Percentiles rank a stretch among this genome's conserved stretches.
phyloP scores from a whole-genome alignment of 768 basidiomycete species.

The Pleurotus pulmonarius region DNA sequence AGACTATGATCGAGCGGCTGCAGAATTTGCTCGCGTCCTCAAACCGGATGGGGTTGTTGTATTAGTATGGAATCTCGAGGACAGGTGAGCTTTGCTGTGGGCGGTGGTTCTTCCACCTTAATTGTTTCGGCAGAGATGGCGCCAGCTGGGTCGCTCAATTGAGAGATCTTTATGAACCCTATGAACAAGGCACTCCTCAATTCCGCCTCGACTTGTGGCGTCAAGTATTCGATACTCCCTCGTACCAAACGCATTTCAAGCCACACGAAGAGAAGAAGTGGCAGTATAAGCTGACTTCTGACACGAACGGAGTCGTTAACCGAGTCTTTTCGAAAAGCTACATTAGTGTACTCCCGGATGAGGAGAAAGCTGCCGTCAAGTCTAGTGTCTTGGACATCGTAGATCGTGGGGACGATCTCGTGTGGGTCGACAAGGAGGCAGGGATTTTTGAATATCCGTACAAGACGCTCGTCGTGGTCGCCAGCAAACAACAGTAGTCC shows the following conservation, averaged over 20 bases:
- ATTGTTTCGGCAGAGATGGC: conserved; percentile 34
- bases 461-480: conserved; percentile 54
- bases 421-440: conserved; percentile 71
- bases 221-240: conserved; percentile 55
- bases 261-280: conserved; percentile 55
- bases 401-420: conserved; percentile 52
- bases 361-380: conserved; percentile 52
- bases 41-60: conserved; percentile 69
- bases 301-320: conserved; percentile 54
- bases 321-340: conserved; percentile 85
- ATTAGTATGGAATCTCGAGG: conserved; percentile 91
- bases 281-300: conserved; percentile 48
- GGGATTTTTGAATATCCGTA: conserved; percentile 84
- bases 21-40: conserved; percentile 78
- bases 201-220: conserved; percentile 79
- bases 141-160: conserved; percentile 75
- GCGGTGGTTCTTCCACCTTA: background rate
- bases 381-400: conserved; percentile 53
- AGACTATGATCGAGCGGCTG: conserved; percentile 65
- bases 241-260: conserved; percentile 60
- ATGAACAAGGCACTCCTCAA: conserved; percentile 77
- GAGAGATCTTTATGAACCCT: conserved; percentile 62
- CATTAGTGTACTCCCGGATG: conserved; percentile 57
- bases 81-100: conserved; percentile 41
- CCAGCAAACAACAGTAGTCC: background rate